Evolutionary conservation across 2,329 filamentous ascomycete species (phyloP).

Genomic region (Penicillium sp.): DNA sequence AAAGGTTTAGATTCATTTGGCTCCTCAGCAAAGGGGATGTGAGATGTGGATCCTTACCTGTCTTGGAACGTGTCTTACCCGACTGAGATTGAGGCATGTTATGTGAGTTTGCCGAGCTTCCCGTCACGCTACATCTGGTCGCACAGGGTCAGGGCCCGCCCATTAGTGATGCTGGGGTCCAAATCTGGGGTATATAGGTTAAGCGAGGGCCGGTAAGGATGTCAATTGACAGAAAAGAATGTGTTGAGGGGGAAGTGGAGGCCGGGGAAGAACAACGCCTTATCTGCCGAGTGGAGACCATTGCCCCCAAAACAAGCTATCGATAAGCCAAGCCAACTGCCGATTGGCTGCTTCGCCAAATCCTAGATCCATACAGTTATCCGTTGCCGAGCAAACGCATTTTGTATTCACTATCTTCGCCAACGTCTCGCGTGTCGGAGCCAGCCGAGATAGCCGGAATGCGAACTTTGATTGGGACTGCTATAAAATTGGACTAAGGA

Average conservation of each 20-base stretch:
- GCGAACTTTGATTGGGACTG: background rate
- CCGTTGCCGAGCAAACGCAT: slow-evolving; percentile 4
- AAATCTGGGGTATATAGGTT: slow-evolving; percentile 4
- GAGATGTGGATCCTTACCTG: slow-evolving; percentile 21
- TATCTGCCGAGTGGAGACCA: slow-evolving; percentile 15
- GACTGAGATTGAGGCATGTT: slow-evolving; percentile 21
- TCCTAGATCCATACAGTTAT: background rate
- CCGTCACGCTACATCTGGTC: slow-evolving; percentile 6
- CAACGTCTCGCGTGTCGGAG: background rate
- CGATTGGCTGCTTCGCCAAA: slow-evolving; percentile 28
- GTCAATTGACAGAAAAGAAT: background rate
- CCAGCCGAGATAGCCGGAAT: slow-evolving; percentile 3
- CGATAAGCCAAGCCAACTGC: background rate
- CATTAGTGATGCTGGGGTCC: background rate
- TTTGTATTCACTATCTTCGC: background rate
- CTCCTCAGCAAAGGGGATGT: background rate
- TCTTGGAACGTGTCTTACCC: slow-evolving; percentile 27
- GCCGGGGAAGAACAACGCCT: slow-evolving; percentile 5
- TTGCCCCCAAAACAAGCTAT: background rate
- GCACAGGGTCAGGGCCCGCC: background rate
- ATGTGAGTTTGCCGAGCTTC: background rate
- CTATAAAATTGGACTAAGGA: background rate
- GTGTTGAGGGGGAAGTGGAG: slow-evolving; percentile 8
- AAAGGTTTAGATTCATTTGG: background rate
- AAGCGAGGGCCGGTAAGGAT: background rate